These are phyloP conservation scores for Apiotrichum veenhuisii DNA, from an alignment of 1,284 basidiomycete genomes.

Conservation along the genomic window DNA sequence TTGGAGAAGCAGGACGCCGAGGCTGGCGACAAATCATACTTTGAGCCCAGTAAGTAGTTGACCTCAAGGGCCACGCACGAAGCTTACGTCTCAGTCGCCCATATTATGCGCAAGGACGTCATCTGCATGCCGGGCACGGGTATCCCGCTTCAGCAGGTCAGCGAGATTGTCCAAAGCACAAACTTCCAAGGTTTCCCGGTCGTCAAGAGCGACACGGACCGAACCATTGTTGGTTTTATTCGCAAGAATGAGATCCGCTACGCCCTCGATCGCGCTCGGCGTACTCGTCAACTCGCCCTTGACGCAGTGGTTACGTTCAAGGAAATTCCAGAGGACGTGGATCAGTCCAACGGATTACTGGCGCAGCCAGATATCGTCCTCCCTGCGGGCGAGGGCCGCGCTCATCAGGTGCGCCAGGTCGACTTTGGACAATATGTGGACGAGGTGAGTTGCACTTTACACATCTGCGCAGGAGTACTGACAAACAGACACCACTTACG, in stretches of 20 bases:
- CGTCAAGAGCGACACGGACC: conserved; percentile 55
- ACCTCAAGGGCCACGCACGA: not conserved
- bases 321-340: conserved; percentile 30
- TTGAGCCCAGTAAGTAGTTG: conserved; percentile 68
- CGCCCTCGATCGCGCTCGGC: conserved; percentile 73
- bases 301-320: conserved; percentile 71
- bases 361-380: conserved; percentile 35
- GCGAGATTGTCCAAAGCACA: conserved; percentile 64
- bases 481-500: conserved; percentile 73
- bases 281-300: conserved; percentile 59
- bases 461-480: not conserved
- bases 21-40: conserved; percentile 84
- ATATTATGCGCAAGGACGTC: conserved; percentile 81
- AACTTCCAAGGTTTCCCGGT: conserved; percentile 90
- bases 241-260: conserved; percentile 78
- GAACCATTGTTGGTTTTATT: conserved; percentile 79
- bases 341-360: conserved; percentile 20
- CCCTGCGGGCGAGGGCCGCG: conserved; percentile 17
- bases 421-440: conserved; percentile 90
- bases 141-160: conserved; percentile 70
- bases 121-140: conserved; percentile 70
- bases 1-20: conserved; percentile 81
- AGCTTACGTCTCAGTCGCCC: conserved; percentile 62
- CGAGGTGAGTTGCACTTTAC: conserved; percentile 56
- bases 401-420: conserved; percentile 49